Evolutionary conservation across 768 basidiomycete species (phyloP), one percentile per base, ranked within the genome.

Genomic region (Hygrophoropsis aurantiaca): DNA sequence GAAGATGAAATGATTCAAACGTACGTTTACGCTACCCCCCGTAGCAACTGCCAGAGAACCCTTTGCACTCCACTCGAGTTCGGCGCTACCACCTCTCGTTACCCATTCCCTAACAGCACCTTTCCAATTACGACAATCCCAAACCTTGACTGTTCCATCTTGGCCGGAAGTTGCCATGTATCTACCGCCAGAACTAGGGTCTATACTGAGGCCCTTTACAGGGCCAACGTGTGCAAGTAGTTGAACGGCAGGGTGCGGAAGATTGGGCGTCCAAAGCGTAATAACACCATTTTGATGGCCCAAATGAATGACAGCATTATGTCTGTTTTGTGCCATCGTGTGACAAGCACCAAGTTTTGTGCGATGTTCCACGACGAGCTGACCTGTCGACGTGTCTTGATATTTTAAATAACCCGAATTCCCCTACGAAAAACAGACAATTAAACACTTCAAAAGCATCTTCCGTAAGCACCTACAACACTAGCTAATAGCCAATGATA

Each of bases 121-220:
- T 54, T 88, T 92, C 94, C 94, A 97, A 70, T 93, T 97, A 47
- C 97, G 71, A 59, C 88, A 91, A 68, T 98, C 97, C 97, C 97
- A 99, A 1, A 98, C 76, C 58, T 97, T 98, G 42, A 99, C 87
- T 0, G 71, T 80, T 0, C 93, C 87, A 59, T 99, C 97, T 51
- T 84, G 74, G 0, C 94, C 94, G 2, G 87, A 76, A 0, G 92
- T 95, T 1, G 90, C 87, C 85, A 97, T 89, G 58, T 97, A 94
- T 24, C 92, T 65, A 1, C 95, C 95, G 2, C 87, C 86, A 5
- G 83, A 75, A 46, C 87, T 90, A 0, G 88, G 85, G 65, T 98
- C 95, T 4, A 97, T 79, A 20, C 85, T 79, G 15, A 95, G 74
- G 24, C 87, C 81, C 2, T 80, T 76, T 3, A 97, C 83, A 0